Evolutionary conservation across 129 eudicot genomes (phyloP), one percentile per base, ranked within the genome.

Genomic region (Chrysanthemum makinoi): DNA sequence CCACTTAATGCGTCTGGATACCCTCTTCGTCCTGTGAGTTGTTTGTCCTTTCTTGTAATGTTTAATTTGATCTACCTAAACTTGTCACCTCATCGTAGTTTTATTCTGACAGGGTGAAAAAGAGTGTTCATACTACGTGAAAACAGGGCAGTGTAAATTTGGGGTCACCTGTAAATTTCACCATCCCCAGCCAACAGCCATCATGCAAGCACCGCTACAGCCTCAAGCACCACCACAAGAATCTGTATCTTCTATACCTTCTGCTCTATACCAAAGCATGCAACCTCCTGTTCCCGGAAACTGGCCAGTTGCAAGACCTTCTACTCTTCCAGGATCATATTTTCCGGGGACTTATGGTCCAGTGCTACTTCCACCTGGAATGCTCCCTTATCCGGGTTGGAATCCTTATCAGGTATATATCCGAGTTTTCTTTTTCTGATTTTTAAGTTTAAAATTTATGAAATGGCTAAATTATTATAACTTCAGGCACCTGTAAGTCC

Each of bases 141-240:
- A 87, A 84, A 89, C 90, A 57, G 97, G 98, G 76, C 96, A 87
- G 56, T 94, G 98, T 82, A 94, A 94, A 81, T 94, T 89, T 74
- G 98, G 98, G 61, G 70, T 77, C 64, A 87, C 96, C 70, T 94
- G 98, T 78, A 94, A 94, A 86, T 94, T 89, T 67, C 88, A 94
- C 80, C 98, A 94, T 80, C 97, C 98, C 64, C 98, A 82, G 69
- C 93, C 96, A 53, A 77, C 85, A 4, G 79, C 80, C 50, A 26
- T 81, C 47, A 83, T 81, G 52, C 6, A 78, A 65, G 70, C 76
- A 22, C 81, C 74, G 19, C 79, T 79, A 47, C 83, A 81, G 17
- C 83, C 81, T 17, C 77, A 79, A 17, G 79, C 83, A 19, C 81
- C 49, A 6, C 50, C 61, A 9, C 77, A 72, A 1, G 73, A 78